Evolutionary conservation across 2,329 filamentous ascomycete species (phyloP), one percentile per base, ranked within the genome.

Genomic region (Aspergillus novofumigatus): DNA sequence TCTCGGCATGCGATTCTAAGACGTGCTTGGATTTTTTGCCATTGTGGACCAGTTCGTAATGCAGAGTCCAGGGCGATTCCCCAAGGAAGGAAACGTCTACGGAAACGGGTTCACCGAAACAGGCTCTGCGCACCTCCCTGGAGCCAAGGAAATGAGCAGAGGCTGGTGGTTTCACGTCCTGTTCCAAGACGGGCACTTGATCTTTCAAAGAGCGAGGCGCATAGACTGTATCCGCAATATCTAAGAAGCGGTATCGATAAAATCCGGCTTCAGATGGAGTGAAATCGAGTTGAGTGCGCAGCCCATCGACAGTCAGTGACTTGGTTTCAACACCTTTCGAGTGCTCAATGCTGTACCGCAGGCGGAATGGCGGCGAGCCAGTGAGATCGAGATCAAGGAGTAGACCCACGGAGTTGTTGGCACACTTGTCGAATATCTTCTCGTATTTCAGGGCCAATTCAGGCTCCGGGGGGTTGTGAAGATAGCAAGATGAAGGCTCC

Each of bases 391-490:
- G 78, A 67, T 94, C 89, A 45, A 99, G 90, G 10, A 89, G 85
- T 54, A 99, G 82, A 44, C 94, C 94, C 60, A 99, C 90, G 0
- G 94, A 91, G 68, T 92, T 96, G 50, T 92, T 92, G 38, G 92
- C 93, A 72, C 94, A 99, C 71, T 95, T 96, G 73, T 99, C 94
- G 53, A 91, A 89, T 47, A 99, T 92, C 60, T 92, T 88, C 65
- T 96, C 89, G 6, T 86, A 82, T 32, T 83, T 83, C 51, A 99
- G 79, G 4, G 84, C 80, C 57, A 99, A 73, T 55, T 88, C 85
- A 9, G 94, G 94, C 74, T 96, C 88, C 0, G 94, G 87, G 4
- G 94, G 94, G 63, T 97, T 99, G 63, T 95, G 82, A 54, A 99
- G 79, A 57, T 96, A 81, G 72, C 93, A 97, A n/a, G 92, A 94